A percentile compares a stretch with the other conserved stretches of the same genome.
Evolutionary conservation across 371 early-diverging fungal genomes (phyloP).

Genomic region (Funneliformis caledonium): DNA sequence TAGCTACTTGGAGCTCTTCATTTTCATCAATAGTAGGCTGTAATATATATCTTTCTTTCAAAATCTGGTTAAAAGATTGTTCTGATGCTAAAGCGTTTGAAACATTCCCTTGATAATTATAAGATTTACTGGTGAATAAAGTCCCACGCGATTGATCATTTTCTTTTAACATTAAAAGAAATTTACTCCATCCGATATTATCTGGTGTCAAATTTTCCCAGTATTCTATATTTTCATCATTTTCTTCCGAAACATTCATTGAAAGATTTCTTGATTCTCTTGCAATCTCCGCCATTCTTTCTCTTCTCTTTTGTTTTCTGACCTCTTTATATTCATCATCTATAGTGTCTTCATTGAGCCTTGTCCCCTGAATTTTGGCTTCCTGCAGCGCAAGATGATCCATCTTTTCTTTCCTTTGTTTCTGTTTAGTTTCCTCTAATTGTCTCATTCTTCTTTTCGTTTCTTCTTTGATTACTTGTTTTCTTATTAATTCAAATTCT

Average conservation of each 20-base stretch:
- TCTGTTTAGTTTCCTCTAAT: background rate
- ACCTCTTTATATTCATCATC: background rate
- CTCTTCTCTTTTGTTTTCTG: background rate
- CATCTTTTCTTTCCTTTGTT: background rate
- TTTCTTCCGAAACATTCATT: background rate
- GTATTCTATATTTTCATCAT: background rate
- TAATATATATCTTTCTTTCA: background rate
- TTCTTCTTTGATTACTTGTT: background rate
- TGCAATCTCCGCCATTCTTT: constrained; percentile 1
- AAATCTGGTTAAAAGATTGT: background rate
- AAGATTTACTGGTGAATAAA: background rate
- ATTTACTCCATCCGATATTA: background rate
- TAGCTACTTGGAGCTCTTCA: background rate
- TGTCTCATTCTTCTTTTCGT: background rate
- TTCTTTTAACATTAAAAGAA: background rate
- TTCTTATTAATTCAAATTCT: background rate
- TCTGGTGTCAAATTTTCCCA: background rate
- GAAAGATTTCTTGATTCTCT: background rate
- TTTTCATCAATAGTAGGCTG: background rate
- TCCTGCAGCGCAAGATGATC: background rate
- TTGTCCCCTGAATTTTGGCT: background rate
- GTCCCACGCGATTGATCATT: background rate
- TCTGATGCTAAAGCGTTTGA: background rate
- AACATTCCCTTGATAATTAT: background rate
- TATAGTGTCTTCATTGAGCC: background rate